Evolutionary conservation across 179 eudicot species (phyloP).

Genomic region (Sideroxylon spinosum): DNA sequence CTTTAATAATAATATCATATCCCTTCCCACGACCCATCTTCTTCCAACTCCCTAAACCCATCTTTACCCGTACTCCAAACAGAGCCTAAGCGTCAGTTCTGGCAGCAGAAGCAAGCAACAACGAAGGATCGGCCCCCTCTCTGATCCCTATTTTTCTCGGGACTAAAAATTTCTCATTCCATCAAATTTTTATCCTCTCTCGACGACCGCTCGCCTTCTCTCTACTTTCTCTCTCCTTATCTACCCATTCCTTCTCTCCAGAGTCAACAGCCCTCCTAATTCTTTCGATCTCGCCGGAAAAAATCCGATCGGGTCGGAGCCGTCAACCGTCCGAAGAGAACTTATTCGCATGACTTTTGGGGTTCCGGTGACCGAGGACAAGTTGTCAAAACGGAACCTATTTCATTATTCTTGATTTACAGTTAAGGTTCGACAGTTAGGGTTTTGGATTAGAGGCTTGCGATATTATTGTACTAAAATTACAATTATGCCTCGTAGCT

Average conservation of each 20-base stretch:
- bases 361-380: constrained; percentile 2
- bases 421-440: background rate
- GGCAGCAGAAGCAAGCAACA: no score
- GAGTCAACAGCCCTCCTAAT: background rate
- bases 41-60: no score
- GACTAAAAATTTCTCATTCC: no score
- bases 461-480: background rate
- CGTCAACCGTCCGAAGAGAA: constrained; percentile 15
- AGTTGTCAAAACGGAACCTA: background rate
- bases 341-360: background rate
- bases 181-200: background rate
- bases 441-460: constrained; percentile 14
- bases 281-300: constrained; percentile 15
- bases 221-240: background rate
- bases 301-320: constrained; percentile 20
- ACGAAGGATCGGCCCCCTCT: no score
- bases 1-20: no score
- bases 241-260: background rate
- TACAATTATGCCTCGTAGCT: constrained; percentile 76
- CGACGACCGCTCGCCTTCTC: background rate
- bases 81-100: no score
- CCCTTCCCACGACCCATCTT: no score
- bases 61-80: no score
- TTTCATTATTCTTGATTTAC: constrained; percentile 1
- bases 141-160: no score